These are phyloP conservation scores for Zygosaccharomyces siamensis DNA, from an alignment of 805 yeast species.

Conservation along the genomic window DNA sequence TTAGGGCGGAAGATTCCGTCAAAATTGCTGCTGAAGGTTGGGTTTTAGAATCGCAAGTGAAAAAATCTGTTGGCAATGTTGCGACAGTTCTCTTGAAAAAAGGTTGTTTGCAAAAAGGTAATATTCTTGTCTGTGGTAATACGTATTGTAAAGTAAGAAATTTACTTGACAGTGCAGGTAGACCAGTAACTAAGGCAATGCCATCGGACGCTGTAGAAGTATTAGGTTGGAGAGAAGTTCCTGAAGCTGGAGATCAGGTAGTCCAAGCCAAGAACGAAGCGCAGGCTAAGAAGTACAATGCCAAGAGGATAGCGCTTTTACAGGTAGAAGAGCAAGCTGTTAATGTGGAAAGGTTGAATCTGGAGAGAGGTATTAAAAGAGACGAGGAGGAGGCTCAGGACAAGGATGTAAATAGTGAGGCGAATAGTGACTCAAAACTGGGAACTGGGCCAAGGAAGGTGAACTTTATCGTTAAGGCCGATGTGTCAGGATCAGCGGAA, in stretches of 20 bases:
- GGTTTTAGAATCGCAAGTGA: constrained; percentile 79
- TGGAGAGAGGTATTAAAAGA: constrained; percentile 49
- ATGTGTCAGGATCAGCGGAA: constrained; percentile 91
- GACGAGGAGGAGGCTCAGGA: constrained; percentile 49
- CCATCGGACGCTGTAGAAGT: constrained; percentile 91
- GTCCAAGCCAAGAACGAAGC: constrained; percentile 72
- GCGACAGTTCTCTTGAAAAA: constrained; percentile 81
- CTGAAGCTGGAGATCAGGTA: constrained; percentile 84
- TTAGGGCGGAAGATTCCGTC: constrained; percentile 50
- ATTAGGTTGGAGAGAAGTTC: constrained; percentile 91
- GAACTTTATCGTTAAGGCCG: constrained; percentile 77
- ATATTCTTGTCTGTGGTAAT: constrained; percentile 76
- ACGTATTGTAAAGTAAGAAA: constrained; percentile 81
- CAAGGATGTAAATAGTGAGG: constrained; percentile 31
- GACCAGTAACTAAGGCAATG: constrained; percentile 55
- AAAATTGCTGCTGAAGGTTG: constrained; percentile 69
- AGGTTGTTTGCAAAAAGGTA: constrained; percentile 69
- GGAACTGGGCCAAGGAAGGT: constrained; percentile 32
- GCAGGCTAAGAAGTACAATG: constrained; percentile 67
- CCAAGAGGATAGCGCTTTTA: constrained; percentile 58
- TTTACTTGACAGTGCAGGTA: constrained; percentile 70
- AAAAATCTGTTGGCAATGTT: constrained; percentile 75
- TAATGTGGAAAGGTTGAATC: constrained; percentile 68
- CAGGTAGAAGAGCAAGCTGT: constrained; percentile 54
- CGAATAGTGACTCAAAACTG: constrained; percentile 25